A percentile compares a stretch with the other conserved stretches of the same genome.
Evolutionary conservation across 2,329 filamentous ascomycete species (phyloP).

Genomic region (Podosphaera leucotricha): DNA sequence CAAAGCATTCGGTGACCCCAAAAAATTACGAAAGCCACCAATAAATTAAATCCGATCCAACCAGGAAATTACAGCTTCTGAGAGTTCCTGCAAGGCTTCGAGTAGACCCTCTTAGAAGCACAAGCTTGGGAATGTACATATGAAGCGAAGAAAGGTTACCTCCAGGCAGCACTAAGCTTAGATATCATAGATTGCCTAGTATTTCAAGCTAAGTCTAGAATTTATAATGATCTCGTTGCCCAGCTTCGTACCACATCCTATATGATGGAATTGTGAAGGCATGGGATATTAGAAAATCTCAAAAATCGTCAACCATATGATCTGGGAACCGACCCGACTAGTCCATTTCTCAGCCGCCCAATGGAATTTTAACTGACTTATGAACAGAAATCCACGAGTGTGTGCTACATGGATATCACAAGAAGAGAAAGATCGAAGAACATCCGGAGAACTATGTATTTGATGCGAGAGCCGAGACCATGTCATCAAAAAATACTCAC

Average conservation of each 20-base stretch:
- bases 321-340: not conserved
- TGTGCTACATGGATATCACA: too few relatives aligned
- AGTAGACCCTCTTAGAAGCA: not conserved
- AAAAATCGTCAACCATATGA: not conserved
- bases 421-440: too few relatives aligned
- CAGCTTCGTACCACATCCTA: not conserved
- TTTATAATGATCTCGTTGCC: not conserved
- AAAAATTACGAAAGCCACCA: not conserved
- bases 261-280: not conserved
- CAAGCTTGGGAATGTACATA: not conserved
- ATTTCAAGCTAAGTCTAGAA: not conserved
- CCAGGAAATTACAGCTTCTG: not conserved
- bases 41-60: not conserved
- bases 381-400: too few relatives aligned
- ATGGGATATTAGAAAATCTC: not conserved
- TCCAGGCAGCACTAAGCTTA: not conserved
- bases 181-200: not conserved
- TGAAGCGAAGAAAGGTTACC: not conserved
- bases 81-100: not conserved
- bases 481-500: too few relatives aligned
- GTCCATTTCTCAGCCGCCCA: not conserved
- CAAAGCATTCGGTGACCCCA: not conserved
- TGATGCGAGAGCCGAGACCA: too few relatives aligned
- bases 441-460: too few relatives aligned
- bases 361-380: too few relatives aligned